A percentile compares a stretch with the other conserved stretches of the same genome.
These are phyloP conservation scores for Podaxis carcinomalis DNA, from an alignment of 768 basidiomycete species.

Conservation along the genomic window DNA sequence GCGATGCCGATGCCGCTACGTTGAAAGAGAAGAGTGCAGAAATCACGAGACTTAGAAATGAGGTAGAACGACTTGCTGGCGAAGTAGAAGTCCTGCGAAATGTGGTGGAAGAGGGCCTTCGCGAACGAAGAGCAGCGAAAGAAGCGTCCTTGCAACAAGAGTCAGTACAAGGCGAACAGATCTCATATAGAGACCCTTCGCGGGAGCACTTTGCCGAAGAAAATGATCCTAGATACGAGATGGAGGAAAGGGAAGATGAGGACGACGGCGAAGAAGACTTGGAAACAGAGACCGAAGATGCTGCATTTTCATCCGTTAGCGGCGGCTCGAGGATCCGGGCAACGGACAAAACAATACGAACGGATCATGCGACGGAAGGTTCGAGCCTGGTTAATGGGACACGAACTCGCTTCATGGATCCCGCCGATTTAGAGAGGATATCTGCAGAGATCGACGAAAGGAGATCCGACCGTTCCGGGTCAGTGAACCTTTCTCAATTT, in stretches of 20 bases:
- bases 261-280: conserved; percentile 25
- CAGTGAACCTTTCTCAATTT: conserved; percentile 1
- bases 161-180: conserved; percentile 27
- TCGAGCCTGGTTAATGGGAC: conserved; percentile 18
- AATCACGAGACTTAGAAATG: conserved; percentile 60
- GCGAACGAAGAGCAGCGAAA: conserved; percentile 58
- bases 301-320: background rate
- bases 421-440: conserved; percentile 59
- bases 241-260: conserved; percentile 22
- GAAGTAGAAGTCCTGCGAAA: conserved; percentile 87
- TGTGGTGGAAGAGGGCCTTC: conserved; percentile 83
- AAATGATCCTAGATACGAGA: conserved; percentile 15
- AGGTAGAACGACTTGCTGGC: conserved; percentile 77
- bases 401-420: conserved; percentile 41
- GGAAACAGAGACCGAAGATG: conserved; percentile 20
- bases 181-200: conserved; percentile 11
- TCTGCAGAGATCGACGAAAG: conserved; percentile 65
- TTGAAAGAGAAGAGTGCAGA: conserved; percentile 61
- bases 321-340: background rate
- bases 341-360: conserved; percentile 45
- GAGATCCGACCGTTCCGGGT: conserved; percentile 39
- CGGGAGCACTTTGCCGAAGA: conserved; percentile 19
- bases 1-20: conserved; percentile 57
- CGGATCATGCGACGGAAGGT: conserved; percentile 50
- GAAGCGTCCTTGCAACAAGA: conserved; percentile 32